Percentiles rank a stretch among this genome's conserved stretches.
Conservation (phyloP, 352 stramenopile genomes). For the Phytophthora chlamydospora region DNA sequence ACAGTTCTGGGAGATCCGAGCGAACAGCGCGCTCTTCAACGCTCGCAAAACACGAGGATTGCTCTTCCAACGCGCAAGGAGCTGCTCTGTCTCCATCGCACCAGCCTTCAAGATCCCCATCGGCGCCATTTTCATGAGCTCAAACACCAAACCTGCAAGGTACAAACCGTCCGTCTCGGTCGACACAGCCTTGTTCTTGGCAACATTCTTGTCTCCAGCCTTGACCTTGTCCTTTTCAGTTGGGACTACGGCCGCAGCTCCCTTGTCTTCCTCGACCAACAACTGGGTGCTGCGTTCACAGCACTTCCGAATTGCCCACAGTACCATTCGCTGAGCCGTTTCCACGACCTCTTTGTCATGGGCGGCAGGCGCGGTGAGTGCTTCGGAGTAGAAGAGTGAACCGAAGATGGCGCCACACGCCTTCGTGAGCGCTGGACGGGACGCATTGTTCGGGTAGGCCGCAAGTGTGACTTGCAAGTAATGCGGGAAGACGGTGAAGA, state of each 20-base stretch:
- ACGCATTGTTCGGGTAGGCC: conserved; percentile 43
- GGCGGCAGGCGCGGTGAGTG: conserved; percentile 11
- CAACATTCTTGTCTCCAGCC: background rate
- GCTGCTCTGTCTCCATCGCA: conserved; percentile 50
- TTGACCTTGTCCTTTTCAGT: background rate
- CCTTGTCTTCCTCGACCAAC: conserved; percentile 29
- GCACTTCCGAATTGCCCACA: conserved; percentile 62
- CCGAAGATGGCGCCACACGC: conserved; percentile 58
- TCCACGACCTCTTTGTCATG: conserved; percentile 13
- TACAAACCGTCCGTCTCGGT: conserved; percentile 48
- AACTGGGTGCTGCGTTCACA: conserved; percentile 41
- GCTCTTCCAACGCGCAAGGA: conserved; percentile 33
- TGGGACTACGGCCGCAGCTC: background rate
- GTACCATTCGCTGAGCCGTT: conserved; percentile 40
- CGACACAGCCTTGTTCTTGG: conserved; percentile 3
- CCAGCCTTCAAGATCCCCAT: conserved; percentile 43
- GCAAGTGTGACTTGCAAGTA: conserved; percentile 60
- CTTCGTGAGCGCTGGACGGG: conserved; percentile 43
- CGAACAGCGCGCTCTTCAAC: conserved; percentile 52
- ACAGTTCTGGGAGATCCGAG: conserved; percentile 57
- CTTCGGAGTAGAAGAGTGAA: conserved; percentile 52
- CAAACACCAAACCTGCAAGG: conserved; percentile 56
- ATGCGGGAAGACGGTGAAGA: conserved; percentile 57
- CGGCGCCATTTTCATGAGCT: conserved; percentile 68
- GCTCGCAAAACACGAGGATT: conserved; percentile 27